Conservation (phyloP, 164 flowering plant genomes). For the Vitis riparia region DNA sequence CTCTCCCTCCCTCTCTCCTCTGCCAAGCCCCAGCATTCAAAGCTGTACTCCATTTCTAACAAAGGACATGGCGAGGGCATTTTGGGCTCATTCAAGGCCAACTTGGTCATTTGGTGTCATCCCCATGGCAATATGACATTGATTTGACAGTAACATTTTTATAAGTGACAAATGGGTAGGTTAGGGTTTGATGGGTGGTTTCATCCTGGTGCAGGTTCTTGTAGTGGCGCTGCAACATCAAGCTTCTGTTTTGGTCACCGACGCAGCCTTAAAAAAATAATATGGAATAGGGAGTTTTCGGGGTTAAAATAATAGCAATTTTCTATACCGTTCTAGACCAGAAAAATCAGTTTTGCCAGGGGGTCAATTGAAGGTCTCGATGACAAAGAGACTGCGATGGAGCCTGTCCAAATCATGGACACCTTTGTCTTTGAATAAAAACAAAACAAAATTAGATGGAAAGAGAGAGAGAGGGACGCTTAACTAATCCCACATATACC, state of each 20-base stretch:
- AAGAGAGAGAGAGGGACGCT: neutral
- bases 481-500: slow-evolving; percentile 11
- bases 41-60: slow-evolving; percentile 23
- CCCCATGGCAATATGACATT: too few species aligned
- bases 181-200: too few species aligned
- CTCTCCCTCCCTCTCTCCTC: slow-evolving; percentile 8
- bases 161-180: too few species aligned
- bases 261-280: slow-evolving; percentile 21
- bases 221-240: too few species aligned
- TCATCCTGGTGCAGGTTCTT: too few species aligned
- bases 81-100: neutral
- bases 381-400: slow-evolving; percentile 13
- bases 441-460: neutral
- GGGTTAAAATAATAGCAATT: slow-evolving; percentile 3
- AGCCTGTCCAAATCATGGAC: slow-evolving; percentile 15
- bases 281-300: slow-evolving; percentile 13
- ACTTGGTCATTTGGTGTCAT: neutral
- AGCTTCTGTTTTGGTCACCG: slow-evolving; percentile 9
- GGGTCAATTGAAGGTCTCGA: slow-evolving; percentile 35
- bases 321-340: neutral
- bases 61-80: neutral
- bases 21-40: slow-evolving; percentile 18
- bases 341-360: slow-evolving; percentile 13
- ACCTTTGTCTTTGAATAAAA: slow-evolving; percentile 3
- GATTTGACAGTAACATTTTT: too few species aligned